Percentiles rank a stretch among this genome's conserved stretches.
Evolutionary conservation across 1,284 basidiomycete genomes (phyloP).

Genomic region (Rhodotorula sp.): DNA sequence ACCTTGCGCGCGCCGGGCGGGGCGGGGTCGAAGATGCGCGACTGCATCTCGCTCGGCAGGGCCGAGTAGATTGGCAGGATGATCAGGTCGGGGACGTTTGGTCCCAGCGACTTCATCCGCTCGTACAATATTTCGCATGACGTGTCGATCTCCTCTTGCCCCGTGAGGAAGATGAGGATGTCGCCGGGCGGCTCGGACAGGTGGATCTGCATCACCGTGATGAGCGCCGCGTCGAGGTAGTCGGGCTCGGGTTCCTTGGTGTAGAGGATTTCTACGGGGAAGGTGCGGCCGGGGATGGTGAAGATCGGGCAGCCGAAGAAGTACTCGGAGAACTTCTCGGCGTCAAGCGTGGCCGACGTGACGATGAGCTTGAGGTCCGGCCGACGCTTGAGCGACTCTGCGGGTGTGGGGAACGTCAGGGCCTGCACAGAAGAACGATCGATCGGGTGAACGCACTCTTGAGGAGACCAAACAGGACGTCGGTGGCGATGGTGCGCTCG

Average conservation of each 20-base stretch:
- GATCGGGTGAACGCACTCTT: conserved; percentile 69
- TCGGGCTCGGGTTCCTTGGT: conserved; percentile 99
- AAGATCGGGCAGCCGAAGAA: conserved; percentile 99
- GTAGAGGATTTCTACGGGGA: conserved; percentile 94
- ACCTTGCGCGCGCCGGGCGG: conserved; percentile 96
- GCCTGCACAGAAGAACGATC: background rate
- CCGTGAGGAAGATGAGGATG: conserved; percentile 93
- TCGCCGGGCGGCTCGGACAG: conserved; percentile 96
- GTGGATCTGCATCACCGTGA: conserved; percentile 99
- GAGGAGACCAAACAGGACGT: conserved; percentile 92
- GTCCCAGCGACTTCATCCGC: conserved; percentile 95
- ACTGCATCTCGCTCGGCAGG: conserved; percentile 95
- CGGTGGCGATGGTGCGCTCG: conserved; percentile 95
- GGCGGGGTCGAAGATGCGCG: conserved; percentile 94
- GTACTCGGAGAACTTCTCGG: conserved; percentile 98
- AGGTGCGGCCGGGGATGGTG: conserved; percentile 99
- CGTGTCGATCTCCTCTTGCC: conserved; percentile 98
- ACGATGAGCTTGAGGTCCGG: conserved; percentile 97
- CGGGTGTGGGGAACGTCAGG: conserved; percentile 21
- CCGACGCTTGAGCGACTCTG: conserved; percentile 89
- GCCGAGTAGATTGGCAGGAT: conserved; percentile 98
- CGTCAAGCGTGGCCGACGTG: conserved; percentile 97
- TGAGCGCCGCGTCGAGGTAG: conserved; percentile 95
- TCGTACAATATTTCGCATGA: conserved; percentile 95
- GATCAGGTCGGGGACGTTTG: conserved; percentile 93